Evolutionary conservation across 2,329 filamentous ascomycete genomes (phyloP).

Genomic region (Pseudogymnoascus sp.): DNA sequence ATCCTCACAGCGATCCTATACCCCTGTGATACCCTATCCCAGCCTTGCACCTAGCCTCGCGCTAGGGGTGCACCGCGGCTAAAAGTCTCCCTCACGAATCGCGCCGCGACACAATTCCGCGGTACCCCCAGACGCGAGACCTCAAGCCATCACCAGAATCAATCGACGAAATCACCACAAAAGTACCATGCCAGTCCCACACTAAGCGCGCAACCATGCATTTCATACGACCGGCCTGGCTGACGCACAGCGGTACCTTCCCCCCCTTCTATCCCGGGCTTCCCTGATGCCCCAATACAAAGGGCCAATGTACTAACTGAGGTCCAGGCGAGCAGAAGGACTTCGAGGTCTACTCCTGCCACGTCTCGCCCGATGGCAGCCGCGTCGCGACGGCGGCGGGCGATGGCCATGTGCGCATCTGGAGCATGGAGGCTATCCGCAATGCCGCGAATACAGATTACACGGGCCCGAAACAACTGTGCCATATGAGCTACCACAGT

Average conservation of each 20-base stretch:
- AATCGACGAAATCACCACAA: not conserved
- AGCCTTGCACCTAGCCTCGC: not conserved
- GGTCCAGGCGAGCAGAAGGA: conserved; percentile 55
- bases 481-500: conserved; percentile 96
- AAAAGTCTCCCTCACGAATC: not conserved
- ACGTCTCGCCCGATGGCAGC: conserved; percentile 89
- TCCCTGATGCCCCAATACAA: not conserved
- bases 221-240: conserved; percentile 91
- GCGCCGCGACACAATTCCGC: not conserved
- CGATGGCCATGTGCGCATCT: conserved; percentile 95
- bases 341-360: conserved; percentile 96
- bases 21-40: not conserved
- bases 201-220: conserved; percentile 46
- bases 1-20: not conserved
- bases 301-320: not conserved
- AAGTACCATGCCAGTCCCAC: not conserved
- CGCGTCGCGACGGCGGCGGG: conserved; percentile 90
- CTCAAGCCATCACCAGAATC: not conserved
- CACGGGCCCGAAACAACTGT: conserved; percentile 80
- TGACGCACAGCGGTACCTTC: conserved; percentile 75
- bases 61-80: not conserved
- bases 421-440: conserved; percentile 92
- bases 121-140: not conserved
- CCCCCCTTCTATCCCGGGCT: not conserved
- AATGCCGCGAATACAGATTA: conserved; percentile 66